Evolutionary conservation across 768 basidiomycete species (phyloP).

Genomic region (Leccinum barrowsii): DNA sequence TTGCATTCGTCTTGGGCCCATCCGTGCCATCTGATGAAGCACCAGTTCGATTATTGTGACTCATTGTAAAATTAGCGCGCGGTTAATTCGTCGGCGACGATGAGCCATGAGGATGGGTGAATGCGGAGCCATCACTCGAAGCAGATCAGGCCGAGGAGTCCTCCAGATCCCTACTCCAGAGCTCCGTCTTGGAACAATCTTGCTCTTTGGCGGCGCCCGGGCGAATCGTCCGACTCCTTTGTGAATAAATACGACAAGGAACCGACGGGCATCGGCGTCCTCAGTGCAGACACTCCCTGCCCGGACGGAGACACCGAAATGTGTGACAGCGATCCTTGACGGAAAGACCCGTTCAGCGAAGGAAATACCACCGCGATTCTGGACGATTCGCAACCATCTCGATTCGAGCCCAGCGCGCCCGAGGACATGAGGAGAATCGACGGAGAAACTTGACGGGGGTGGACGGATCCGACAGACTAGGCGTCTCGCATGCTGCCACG

Average conservation of each 20-base stretch:
- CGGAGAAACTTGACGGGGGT: slow-evolving; percentile 15
- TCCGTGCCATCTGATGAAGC: not conserved
- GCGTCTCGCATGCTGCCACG: not conserved
- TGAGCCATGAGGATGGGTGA: not conserved
- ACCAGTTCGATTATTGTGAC: not conserved
- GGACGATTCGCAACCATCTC: slow-evolving; percentile 7
- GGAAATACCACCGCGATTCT: slow-evolving; percentile 20
- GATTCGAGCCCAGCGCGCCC: not conserved
- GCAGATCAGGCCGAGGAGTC: not conserved
- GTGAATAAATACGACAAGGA: not conserved
- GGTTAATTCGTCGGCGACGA: slow-evolving; percentile 8
- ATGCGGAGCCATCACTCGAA: slow-evolving; percentile 1
- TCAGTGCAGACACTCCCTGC: slow-evolving; percentile 8
- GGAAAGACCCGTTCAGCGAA: slow-evolving; percentile 24
- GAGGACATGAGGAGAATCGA: slow-evolving; percentile 6
- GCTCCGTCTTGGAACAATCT: too few relatives aligned
- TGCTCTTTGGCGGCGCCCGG: too few relatives aligned
- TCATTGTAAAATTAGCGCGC: too few relatives aligned
- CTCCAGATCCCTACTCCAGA: not conserved
- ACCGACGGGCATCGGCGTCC: slow-evolving; percentile 14
- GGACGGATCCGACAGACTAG: slow-evolving; percentile 14
- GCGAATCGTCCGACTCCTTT: not conserved
- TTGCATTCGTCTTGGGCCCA: slow-evolving; percentile 7
- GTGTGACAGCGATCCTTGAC: slow-evolving; percentile 10
- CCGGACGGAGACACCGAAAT: not conserved